These are phyloP conservation scores for Bipolaris victoriae DNA, from an alignment of 2,329 filamentous ascomycete species.

Conservation along the genomic window DNA sequence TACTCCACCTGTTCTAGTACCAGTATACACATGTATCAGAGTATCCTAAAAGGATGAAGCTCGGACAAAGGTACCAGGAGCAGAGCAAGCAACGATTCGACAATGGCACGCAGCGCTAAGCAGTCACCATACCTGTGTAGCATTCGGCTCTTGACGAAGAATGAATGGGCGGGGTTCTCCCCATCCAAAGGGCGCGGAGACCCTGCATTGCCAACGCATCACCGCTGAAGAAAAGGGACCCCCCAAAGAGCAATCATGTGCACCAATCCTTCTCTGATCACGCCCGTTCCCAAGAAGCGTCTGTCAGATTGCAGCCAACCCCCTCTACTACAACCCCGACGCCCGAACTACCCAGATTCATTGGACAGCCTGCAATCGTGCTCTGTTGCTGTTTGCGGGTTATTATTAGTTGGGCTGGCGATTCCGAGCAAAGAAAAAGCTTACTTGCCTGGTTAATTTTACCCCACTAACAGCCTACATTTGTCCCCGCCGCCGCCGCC, in stretches of 20 bases:
- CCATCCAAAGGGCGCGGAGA: conserved; percentile 18
- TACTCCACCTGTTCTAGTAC: no score
- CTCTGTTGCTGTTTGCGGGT: background rate
- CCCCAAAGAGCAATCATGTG: conserved; percentile 24
- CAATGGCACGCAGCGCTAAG: conserved; percentile 25
- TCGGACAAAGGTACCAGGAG: conserved; percentile 5
- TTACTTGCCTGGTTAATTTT: conserved; percentile 7
- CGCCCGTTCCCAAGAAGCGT: conserved; percentile 35
- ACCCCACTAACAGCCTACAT: conserved; percentile 24
- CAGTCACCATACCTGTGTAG: conserved; percentile 27
- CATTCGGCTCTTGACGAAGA: conserved; percentile 15
- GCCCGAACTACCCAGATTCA: background rate
- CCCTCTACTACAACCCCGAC: conserved; percentile 16
- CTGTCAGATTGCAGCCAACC: conserved; percentile 29
- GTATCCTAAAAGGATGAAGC: background rate
- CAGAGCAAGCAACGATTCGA: conserved; percentile 24
- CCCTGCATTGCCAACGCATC: conserved; percentile 46
- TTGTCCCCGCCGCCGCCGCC: background rate
- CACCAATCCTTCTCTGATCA: conserved; percentile 38
- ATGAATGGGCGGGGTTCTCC: conserved; percentile 23
- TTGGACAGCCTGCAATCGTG: background rate
- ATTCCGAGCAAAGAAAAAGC: conserved; percentile 1
- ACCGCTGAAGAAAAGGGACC: conserved; percentile 33
- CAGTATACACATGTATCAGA: no score
- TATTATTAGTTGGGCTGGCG: background rate